Evolutionary conservation across 768 basidiomycete species (phyloP).

Genomic region (Xerocomellus intermedius): DNA sequence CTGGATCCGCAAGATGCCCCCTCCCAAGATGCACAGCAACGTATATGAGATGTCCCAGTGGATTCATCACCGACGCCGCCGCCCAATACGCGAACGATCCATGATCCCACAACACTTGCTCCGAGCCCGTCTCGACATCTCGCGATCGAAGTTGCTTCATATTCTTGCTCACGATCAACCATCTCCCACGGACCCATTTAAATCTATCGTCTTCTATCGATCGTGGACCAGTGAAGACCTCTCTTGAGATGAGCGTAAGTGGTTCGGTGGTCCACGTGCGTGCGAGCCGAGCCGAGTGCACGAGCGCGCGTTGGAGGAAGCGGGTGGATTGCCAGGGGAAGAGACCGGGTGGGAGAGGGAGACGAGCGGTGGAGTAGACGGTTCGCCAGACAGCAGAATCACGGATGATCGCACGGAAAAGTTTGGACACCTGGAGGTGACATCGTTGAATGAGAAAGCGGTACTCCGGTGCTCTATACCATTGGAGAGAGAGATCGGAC

Average conservation of each 20-base stretch:
- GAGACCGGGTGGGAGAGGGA: constrained; percentile 20
- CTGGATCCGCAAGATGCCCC: constrained; percentile 10
- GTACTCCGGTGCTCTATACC: too few species aligned
- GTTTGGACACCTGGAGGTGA: constrained; percentile 15
- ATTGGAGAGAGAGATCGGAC: background rate
- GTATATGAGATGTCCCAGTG: constrained; percentile 15
- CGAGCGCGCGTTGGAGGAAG: constrained; percentile 18
- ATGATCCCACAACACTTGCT: constrained; percentile 17
- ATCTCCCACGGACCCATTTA: constrained; percentile 18
- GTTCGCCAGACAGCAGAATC: constrained; percentile 17
- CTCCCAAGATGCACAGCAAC: constrained; percentile 10
- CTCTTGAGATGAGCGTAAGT: constrained; percentile 5
- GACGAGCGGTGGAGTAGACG: constrained; percentile 6
- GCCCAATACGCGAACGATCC: constrained; percentile 8
- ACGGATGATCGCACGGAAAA: constrained; percentile 6
- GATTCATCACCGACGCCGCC: constrained; percentile 5
- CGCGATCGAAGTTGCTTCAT: constrained; percentile 9
- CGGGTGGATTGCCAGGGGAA: constrained; percentile 20
- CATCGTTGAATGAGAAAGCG: background rate
- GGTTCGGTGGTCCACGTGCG: constrained; percentile 13
- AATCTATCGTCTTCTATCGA: constrained; percentile 5
- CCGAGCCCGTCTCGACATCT: constrained; percentile 16
- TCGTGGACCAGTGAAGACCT: constrained; percentile 7
- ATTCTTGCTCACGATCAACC: constrained; percentile 17
- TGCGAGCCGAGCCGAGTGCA: constrained; percentile 15